These are phyloP conservation scores for Aurinia saxatilis DNA, from an alignment of 345 rosid species.

Conservation along the genomic window DNA sequence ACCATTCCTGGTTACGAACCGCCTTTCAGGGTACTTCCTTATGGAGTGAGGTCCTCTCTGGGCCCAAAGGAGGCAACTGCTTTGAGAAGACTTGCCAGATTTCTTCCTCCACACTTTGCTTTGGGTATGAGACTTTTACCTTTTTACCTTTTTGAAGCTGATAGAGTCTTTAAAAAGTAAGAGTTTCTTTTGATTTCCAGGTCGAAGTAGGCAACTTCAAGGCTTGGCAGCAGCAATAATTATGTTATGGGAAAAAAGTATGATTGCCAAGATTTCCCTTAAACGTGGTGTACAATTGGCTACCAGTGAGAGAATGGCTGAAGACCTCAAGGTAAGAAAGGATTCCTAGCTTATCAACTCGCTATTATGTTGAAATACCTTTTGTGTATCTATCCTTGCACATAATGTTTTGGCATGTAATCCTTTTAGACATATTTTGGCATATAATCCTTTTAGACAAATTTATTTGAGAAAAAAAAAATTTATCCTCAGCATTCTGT, in stretches of 20 bases:
- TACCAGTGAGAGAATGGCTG: slow-evolving; percentile 98
- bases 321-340: slow-evolving; percentile 97
- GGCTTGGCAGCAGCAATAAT: slow-evolving; percentile 85
- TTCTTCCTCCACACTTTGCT: slow-evolving; percentile 95
- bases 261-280: slow-evolving; percentile 76
- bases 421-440: no score
- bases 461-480: no score
- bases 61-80: slow-evolving; percentile 62
- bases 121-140: slow-evolving; percentile 50
- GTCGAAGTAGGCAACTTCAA: slow-evolving; percentile 86
- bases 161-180: slow-evolving; percentile 6
- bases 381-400: no score
- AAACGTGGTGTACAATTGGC: slow-evolving; percentile 88
- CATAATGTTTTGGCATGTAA: no score
- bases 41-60: slow-evolving; percentile 73
- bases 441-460: no score
- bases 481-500: no score
- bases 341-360: no score
- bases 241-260: slow-evolving; percentile 79
- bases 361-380: no score
- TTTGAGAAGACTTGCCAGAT: slow-evolving; percentile 69
- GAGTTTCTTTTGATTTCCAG: slow-evolving; percentile 33
- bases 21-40: slow-evolving; percentile 84
- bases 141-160: not conserved
- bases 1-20: slow-evolving; percentile 72